A percentile compares a stretch with the other conserved stretches of the same genome.
These are phyloP conservation scores for Colletotrichum karsti DNA, from an alignment of 2,329 filamentous ascomycete genomes.

Conservation along the genomic window DNA sequence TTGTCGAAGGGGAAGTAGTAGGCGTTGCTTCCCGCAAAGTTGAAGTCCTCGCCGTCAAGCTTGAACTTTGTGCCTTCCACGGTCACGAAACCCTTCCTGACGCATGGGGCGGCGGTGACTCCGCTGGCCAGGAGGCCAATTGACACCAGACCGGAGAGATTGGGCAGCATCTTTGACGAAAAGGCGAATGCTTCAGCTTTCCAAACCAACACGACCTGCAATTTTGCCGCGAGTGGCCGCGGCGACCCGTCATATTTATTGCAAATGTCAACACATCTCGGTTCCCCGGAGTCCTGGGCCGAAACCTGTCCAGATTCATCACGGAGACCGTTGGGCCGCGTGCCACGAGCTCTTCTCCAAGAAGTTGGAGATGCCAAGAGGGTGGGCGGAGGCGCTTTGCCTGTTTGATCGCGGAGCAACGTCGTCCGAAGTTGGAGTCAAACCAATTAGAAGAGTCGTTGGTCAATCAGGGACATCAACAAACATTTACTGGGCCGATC, in stretches of 20 bases:
- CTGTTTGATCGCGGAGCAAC: slow-evolving; percentile 1
- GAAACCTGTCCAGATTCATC: slow-evolving; percentile 1
- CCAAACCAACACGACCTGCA: not conserved
- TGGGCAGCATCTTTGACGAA: slow-evolving; percentile 5
- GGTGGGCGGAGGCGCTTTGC: not conserved
- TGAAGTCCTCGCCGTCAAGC: slow-evolving; percentile 62
- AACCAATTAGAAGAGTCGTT: not conserved
- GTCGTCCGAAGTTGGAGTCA: slow-evolving; percentile 12
- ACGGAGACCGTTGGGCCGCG: slow-evolving; percentile 24
- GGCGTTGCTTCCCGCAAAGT: slow-evolving; percentile 66
- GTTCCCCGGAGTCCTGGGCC: not conserved
- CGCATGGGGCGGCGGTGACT: slow-evolving; percentile 23
- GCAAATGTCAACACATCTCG: not conserved
- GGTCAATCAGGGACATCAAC: not conserved
- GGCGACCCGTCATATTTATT: slow-evolving; percentile 17
- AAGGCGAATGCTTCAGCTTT: not conserved
- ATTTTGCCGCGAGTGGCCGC: not conserved
- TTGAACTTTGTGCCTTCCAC: slow-evolving; percentile 59
- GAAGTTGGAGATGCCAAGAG: slow-evolving; percentile 19
- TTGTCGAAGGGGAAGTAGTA: slow-evolving; percentile 65
- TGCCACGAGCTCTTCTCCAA: not conserved
- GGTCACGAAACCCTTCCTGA: slow-evolving; percentile 54
- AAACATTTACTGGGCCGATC: not conserved
- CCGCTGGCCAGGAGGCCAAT: slow-evolving; percentile 26
- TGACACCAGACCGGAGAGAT: slow-evolving; percentile 23